These are phyloP conservation scores for Secale cereale DNA, from an alignment of 176 grass and related monocot genomes.

Conservation along the genomic window DNA sequence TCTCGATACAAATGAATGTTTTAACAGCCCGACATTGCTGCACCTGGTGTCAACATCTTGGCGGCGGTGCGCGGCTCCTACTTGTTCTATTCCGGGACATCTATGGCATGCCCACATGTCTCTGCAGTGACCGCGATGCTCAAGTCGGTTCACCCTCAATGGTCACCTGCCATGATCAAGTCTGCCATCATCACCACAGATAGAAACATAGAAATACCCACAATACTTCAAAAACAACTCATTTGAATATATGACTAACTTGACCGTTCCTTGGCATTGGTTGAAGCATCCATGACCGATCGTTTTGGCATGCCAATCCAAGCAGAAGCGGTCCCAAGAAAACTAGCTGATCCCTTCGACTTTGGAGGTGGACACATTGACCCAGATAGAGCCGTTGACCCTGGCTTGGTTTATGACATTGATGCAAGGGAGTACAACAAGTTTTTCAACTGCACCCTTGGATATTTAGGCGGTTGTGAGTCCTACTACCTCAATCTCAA, in stretches of 20 bases:
- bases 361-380: too few relatives aligned
- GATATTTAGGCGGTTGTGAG: not conserved
- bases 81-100: not conserved
- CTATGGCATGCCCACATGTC: not conserved
- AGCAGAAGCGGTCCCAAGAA: not conserved
- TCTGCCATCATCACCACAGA: not conserved
- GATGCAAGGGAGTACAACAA: too few relatives aligned
- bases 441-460: too few relatives aligned
- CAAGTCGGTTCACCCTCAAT: not conserved
- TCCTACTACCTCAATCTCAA: too few relatives aligned
- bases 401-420: too few relatives aligned
- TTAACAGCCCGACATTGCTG: constrained; percentile 15
- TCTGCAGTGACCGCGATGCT: constrained; percentile 7
- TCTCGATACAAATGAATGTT: not conserved
- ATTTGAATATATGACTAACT: constrained; percentile 1
- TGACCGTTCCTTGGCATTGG: not conserved
- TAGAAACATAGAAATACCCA: not conserved
- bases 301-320: too few relatives aligned
- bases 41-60: constrained; percentile 11
- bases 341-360: too few relatives aligned
- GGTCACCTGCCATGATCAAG: not conserved
- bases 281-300: not conserved
- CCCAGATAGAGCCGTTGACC: too few relatives aligned
- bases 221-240: not conserved
- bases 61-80: not conserved